Percentiles rank a stretch among this genome's conserved stretches.
Evolutionary conservation across 768 basidiomycete species (phyloP).

Genomic region (Lepiota subincarnata): DNA sequence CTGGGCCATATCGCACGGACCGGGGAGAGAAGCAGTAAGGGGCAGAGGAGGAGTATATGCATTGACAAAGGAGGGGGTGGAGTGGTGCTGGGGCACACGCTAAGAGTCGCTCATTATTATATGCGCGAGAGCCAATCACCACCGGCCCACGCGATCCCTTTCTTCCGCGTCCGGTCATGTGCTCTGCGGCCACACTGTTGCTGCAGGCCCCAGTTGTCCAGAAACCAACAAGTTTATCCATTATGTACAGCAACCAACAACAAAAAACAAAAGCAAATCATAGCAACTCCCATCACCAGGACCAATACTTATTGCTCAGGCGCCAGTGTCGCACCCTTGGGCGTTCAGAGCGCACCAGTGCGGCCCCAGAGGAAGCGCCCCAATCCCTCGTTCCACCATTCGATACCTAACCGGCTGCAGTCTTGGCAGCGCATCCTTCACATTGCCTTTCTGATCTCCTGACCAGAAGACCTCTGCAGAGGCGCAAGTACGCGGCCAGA

Average conservation of each 20-base stretch:
- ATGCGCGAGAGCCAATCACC: no score
- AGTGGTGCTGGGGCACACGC: neutral
- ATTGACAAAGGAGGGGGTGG: neutral
- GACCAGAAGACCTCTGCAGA: constrained; percentile 76
- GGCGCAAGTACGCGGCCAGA: constrained; percentile 70
- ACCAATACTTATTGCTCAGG: constrained; percentile 1
- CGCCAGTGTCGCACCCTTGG: constrained; percentile 5
- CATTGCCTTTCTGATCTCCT: constrained; percentile 40
- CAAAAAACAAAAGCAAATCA: no score
- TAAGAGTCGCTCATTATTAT: no score
- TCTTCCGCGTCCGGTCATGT: no score
- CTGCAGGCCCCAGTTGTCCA: no score
- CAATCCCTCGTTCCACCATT: constrained; percentile 57
- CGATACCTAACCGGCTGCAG: constrained; percentile 63
- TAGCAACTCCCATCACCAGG: no score
- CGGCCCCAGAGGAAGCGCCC: constrained; percentile 61
- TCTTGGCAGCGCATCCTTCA: constrained; percentile 52
- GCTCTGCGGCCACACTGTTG: no score
- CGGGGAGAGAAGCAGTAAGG: constrained; percentile 20
- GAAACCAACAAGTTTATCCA: no score
- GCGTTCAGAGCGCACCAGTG: constrained; percentile 63
- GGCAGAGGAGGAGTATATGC: constrained; percentile 12
- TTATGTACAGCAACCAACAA: no score
- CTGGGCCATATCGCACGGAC: constrained; percentile 33
- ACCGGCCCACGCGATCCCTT: no score